Conservation (phyloP, 73 alveolate species). For the Urostyla sp. region DNA sequence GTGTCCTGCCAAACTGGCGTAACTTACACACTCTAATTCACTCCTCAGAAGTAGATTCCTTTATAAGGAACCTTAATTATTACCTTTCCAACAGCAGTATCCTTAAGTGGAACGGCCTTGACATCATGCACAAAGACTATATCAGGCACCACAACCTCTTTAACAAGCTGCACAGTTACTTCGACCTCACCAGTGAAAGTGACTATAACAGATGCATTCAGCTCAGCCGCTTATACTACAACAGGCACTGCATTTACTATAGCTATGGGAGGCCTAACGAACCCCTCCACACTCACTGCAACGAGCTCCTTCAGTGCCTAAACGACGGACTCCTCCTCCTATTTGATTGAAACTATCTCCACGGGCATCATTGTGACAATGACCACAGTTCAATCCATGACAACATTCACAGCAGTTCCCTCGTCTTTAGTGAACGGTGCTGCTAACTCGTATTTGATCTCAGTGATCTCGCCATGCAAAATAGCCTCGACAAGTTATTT, state of each 20-base stretch:
- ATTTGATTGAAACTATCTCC: constrained; percentile 37
- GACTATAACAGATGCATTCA: constrained; percentile 20
- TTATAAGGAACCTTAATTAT: constrained; percentile 10
- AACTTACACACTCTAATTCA: constrained; percentile 16
- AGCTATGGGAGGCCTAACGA: constrained; percentile 18
- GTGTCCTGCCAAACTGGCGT: constrained; percentile 8
- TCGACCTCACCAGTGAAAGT: constrained; percentile 9
- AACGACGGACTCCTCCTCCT: constrained; percentile 35
- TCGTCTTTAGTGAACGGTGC: constrained; percentile 46
- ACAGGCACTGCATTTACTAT: constrained; percentile 37
- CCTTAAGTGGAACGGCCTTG: not conserved
- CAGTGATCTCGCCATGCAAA: constrained; percentile 20
- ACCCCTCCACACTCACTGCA: constrained; percentile 43
- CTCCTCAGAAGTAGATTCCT: constrained; percentile 28
- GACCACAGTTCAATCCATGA: constrained; percentile 8
- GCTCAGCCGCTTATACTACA: constrained; percentile 35
- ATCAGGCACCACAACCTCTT: constrained; percentile 14
- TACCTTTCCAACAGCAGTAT: constrained; percentile 33
- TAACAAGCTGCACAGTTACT: not conserved
- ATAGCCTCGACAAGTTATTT: constrained; percentile 14
- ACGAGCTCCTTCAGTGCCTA: constrained; percentile 14
- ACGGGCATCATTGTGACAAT: constrained; percentile 43
- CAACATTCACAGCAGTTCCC: constrained; percentile 38
- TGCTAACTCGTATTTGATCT: constrained; percentile 24
- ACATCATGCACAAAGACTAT: constrained; percentile 18